Evolutionary conservation across 805 yeast genomes (phyloP).

Genomic region (Teunomyces kruisii): DNA sequence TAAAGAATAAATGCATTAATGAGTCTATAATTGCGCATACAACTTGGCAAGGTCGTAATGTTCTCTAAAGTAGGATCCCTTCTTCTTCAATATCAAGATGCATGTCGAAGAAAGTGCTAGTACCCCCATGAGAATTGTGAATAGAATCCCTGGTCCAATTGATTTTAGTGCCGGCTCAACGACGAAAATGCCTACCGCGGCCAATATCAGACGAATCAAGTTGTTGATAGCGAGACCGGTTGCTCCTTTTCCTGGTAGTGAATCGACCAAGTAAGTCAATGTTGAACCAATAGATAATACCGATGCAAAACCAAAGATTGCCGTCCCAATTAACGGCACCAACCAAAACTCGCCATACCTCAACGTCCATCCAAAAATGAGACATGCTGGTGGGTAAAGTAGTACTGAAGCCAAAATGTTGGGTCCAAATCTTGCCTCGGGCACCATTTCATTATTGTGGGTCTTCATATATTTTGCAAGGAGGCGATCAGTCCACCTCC

Average conservation of each 20-base stretch:
- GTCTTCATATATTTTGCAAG: conserved; percentile 49
- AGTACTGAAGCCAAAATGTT: conserved; percentile 67
- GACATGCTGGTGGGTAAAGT: conserved; percentile 59
- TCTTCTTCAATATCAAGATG: conserved; percentile 48
- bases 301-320: conserved; percentile 76
- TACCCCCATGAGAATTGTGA: conserved; percentile 63
- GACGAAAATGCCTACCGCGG: conserved; percentile 73
- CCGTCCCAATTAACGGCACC: conserved; percentile 77
- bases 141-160: conserved; percentile 70
- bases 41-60: conserved; percentile 56
- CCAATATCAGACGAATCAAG: conserved; percentile 67
- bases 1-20: not conserved
- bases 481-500: conserved; percentile 71
- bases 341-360: conserved; percentile 70
- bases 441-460: conserved; percentile 65
- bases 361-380: conserved; percentile 83
- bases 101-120: conserved; percentile 43
- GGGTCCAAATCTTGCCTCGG: conserved; percentile 78
- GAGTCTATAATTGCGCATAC: conserved; percentile 47
- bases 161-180: conserved; percentile 71
- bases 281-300: conserved; percentile 84
- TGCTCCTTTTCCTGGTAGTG: conserved; percentile 85
- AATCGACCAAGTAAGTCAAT: conserved; percentile 77
- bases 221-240: conserved; percentile 86
- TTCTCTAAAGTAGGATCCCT: conserved; percentile 64